These are phyloP conservation scores for Penicillium longicatenatum DNA, from an alignment of 495 filamentous ascomycete genomes.

Conservation along the genomic window DNA sequence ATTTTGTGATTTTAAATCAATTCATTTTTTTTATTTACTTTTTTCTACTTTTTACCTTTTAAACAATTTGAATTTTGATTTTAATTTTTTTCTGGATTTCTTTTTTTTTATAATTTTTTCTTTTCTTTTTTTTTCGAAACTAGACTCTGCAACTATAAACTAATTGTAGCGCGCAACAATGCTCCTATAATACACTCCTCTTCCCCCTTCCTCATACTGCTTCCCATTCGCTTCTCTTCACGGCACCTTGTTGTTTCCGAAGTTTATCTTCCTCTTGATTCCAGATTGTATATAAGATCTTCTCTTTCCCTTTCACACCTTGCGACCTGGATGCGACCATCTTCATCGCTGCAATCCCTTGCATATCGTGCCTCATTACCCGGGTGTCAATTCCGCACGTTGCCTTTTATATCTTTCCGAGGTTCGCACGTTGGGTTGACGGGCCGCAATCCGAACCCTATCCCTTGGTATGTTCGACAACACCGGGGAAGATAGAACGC, in stretches of 20 bases:
- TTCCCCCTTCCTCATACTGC: slow-evolving; percentile 24
- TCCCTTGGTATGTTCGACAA: slow-evolving; percentile 19
- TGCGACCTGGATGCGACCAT: slow-evolving; percentile 20
- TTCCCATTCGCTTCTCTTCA: slow-evolving; percentile 11
- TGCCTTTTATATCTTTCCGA: slow-evolving; percentile 19
- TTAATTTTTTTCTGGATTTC: slow-evolving; percentile 8
- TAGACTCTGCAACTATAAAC: slow-evolving; percentile 8
- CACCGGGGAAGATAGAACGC: background rate
- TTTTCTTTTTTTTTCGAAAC: slow-evolving; percentile 1
- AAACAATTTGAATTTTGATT: slow-evolving; percentile 11
- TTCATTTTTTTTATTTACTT: slow-evolving; percentile 8
- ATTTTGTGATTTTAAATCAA: slow-evolving; percentile 19
- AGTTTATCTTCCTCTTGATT: background rate
- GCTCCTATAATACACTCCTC: slow-evolving; percentile 31
- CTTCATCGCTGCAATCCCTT: slow-evolving; percentile 13
- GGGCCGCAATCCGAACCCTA: slow-evolving; percentile 32
- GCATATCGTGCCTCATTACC: slow-evolving; percentile 10
- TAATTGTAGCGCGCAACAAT: slow-evolving; percentile 20
- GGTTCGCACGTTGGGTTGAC: slow-evolving; percentile 27
- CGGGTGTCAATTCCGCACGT: slow-evolving; percentile 18
- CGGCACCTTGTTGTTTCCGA: background rate
- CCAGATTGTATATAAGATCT: slow-evolving; percentile 14
- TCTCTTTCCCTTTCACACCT: background rate
- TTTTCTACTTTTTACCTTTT: slow-evolving; percentile 7
- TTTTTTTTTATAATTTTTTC: slow-evolving; percentile 18